Evolutionary conservation across 352 stramenopile species (phyloP), one percentile per base, ranked within the genome.

Genomic region (Phytophthora crassamura): DNA sequence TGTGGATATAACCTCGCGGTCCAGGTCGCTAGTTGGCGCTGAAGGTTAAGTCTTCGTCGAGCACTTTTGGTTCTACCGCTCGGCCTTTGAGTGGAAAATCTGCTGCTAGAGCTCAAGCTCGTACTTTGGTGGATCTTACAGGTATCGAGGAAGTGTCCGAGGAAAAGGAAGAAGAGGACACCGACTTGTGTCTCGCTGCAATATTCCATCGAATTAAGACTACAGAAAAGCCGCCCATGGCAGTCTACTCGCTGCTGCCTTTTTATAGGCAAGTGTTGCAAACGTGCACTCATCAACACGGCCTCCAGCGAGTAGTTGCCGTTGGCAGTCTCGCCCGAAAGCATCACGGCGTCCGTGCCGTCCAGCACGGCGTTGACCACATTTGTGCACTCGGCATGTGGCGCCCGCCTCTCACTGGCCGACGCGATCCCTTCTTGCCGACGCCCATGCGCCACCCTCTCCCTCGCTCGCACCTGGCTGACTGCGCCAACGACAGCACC

Each of bases 221-320:
- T 18, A 92, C 86, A 15, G 80, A 88, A 48, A 94, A 92, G n/a
- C n/a, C n/a, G 34, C 72, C 86, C 1, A 84, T 92, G 41, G 69
- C 82, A 5, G 69, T 74, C 14, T 91, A 79, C 42, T 94, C 88
- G 11, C 39, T 95, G 35, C 64, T 89, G 20, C 88, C 88, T 39
- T 96, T 96, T 73, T 96, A 93, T 56, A 77, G 87, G 0, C 77
- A 95, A 18, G 48, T 96, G 28, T 59, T 95, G 40, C 84, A 93
- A 73, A 60, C 89, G 4, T 87, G 77, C 30, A 90, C n/a, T n/a
- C n/a, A n/a, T n/a, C n/a, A n/a, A n/a, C n/a, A n/a, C n/a, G n/a
- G n/a, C n/a, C n/a, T n/a, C n/a, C n/a, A n/a, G n/a, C n/a, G n/a
- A n/a, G n/a, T n/a, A n/a, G n/a, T n/a, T n/a, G n/a, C n/a, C n/a